A percentile compares a stretch with the other conserved stretches of the same genome.
Conservation (phyloP, 139 green algal species). For the Coccomyxa sp. region DNA sequence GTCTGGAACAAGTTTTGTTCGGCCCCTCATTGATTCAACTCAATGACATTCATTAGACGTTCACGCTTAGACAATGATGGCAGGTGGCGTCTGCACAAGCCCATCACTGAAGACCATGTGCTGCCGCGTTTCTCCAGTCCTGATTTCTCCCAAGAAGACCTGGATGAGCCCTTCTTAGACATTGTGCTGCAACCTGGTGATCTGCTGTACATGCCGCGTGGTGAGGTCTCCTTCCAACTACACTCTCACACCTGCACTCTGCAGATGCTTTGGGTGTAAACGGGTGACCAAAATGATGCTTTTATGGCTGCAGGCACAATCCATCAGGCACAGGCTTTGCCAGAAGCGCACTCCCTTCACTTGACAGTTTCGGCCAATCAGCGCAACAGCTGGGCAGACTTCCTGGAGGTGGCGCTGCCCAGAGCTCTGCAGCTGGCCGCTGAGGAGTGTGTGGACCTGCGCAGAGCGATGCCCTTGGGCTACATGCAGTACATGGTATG, state of each 20-base stretch:
- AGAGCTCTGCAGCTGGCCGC: slow-evolving; percentile 35
- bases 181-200: slow-evolving; percentile 52
- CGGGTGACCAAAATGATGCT: not conserved
- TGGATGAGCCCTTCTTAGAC: slow-evolving; percentile 45
- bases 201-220: slow-evolving; percentile 70
- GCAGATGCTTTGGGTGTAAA: slow-evolving; percentile 8
- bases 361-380: slow-evolving; percentile 68
- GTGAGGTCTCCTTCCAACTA: slow-evolving; percentile 26
- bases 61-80: not conserved
- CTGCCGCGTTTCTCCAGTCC: slow-evolving; percentile 40
- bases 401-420: slow-evolving; percentile 45
- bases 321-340: slow-evolving; percentile 27
- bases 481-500: slow-evolving; percentile 31
- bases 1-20: not conserved
- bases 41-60: not conserved
- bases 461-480: slow-evolving; percentile 32
- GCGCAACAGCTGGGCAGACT: slow-evolving; percentile 54
- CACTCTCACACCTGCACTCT: not conserved
- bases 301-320: slow-evolving; percentile 1
- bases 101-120: slow-evolving; percentile 12
- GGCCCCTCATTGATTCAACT: not conserved
- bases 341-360: slow-evolving; percentile 61
- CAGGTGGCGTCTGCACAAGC: slow-evolving; percentile 22
- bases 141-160: slow-evolving; percentile 42
- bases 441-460: slow-evolving; percentile 32